phyloP scores from a whole-genome alignment of 345 rosid genomes.

The Camelina sativa region DNA sequence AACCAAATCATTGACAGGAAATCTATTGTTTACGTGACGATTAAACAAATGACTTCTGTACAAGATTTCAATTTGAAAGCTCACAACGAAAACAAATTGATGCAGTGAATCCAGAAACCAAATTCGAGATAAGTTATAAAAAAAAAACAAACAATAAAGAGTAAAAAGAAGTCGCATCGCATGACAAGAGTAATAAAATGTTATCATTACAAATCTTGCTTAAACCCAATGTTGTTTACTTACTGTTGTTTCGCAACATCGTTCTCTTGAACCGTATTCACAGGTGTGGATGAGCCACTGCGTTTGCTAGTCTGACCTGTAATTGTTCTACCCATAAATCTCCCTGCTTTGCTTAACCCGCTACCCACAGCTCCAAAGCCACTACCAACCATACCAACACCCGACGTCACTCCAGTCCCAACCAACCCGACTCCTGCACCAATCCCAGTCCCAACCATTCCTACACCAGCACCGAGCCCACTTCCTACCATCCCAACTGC shows the following conservation, averaged over 20 bases:
- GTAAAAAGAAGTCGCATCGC: not conserved
- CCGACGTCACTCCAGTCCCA: constrained; percentile 52
- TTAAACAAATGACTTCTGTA: constrained; percentile 27
- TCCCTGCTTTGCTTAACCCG: constrained; percentile 85
- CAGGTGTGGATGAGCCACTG: constrained; percentile 82
- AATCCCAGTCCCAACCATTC: constrained; percentile 73
- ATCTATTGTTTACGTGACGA: constrained; percentile 18
- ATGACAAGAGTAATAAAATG: constrained; percentile 12
- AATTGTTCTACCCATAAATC: constrained; percentile 81
- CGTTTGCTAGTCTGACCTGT: constrained; percentile 80
- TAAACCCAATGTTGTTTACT: constrained; percentile 35
- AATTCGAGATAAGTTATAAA: not conserved
- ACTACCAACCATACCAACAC: constrained; percentile 66
- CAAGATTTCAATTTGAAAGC: not conserved
- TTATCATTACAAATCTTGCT: constrained; percentile 35
- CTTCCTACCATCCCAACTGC: constrained; percentile 57
- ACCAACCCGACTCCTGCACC: constrained; percentile 82
- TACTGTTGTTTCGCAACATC: constrained; percentile 40
- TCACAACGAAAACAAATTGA: constrained; percentile 31
- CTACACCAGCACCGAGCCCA: constrained; percentile 73
- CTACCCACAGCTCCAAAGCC: constrained; percentile 83
- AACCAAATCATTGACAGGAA: constrained; percentile 5
- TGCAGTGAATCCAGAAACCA: constrained; percentile 30
- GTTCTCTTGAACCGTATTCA: constrained; percentile 63
- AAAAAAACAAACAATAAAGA: not conserved